A percentile compares a stretch with the other conserved stretches of the same genome.
Conservation (phyloP, 148 eudicot species). For the Fallopia convolvulus region DNA sequence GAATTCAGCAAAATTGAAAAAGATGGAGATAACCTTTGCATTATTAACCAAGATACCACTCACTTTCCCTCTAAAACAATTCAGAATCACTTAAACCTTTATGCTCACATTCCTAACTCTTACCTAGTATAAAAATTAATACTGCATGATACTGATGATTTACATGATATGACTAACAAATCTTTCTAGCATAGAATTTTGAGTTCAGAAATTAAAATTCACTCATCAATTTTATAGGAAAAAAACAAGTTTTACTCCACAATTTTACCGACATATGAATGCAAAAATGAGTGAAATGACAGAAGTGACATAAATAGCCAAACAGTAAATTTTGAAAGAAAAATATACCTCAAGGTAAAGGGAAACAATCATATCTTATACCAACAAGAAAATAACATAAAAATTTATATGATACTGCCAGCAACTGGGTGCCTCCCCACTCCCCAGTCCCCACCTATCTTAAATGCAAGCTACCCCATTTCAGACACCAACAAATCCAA, state of each 20-base stretch:
- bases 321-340: neutral
- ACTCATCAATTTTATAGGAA: too few species aligned
- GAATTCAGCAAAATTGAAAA: too few species aligned
- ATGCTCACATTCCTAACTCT: too few species aligned
- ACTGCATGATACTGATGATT: neutral
- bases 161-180: neutral
- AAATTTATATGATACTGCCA: neutral
- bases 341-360: neutral
- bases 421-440: neutral
- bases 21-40: too few species aligned
- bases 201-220: neutral
- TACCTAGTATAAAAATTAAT: neutral
- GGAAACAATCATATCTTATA: neutral
- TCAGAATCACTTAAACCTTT: too few species aligned
- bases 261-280: too few species aligned
- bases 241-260: too few species aligned
- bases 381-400: neutral
- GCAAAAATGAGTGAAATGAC: too few species aligned
- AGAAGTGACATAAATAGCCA: too few species aligned
- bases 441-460: neutral
- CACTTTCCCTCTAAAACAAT: too few species aligned
- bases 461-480: constrained; percentile 2
- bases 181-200: neutral
- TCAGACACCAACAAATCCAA: neutral
- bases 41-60: too few species aligned